Evolutionary conservation across 2,329 filamentous ascomycete genomes (phyloP).

Genomic region (Scytalidium lignicola): DNA sequence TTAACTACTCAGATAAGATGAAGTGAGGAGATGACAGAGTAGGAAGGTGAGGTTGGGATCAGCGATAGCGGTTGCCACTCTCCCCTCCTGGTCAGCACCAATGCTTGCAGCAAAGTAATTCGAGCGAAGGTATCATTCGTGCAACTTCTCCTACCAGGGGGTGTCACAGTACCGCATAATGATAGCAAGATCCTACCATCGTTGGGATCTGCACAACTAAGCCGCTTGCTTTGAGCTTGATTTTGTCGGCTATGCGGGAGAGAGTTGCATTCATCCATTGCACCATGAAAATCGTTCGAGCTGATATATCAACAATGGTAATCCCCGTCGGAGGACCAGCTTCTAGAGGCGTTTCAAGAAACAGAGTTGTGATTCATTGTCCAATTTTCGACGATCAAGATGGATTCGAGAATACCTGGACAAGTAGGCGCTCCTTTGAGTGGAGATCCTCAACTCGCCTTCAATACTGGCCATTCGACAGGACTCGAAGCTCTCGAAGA

Average conservation of each 20-base stretch:
- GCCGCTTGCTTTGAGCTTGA: neutral
- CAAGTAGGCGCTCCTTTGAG: slow-evolving; percentile 3
- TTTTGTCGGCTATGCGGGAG: neutral
- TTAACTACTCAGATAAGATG: neutral
- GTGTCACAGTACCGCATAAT: neutral
- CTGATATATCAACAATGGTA: neutral
- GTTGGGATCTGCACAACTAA: neutral
- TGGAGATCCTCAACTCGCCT: slow-evolving; percentile 6
- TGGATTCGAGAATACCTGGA: slow-evolving; percentile 10
- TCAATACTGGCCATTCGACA: slow-evolving; percentile 7
- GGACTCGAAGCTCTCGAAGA: slow-evolving; percentile 9
- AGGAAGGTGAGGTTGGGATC: neutral
- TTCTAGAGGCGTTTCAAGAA: neutral
- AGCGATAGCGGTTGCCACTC: neutral
- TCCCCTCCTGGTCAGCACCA: neutral
- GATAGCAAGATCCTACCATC: neutral
- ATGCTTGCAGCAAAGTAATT: neutral
- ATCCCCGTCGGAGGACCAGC: neutral
- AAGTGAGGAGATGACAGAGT: neutral
- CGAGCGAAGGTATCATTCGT: neutral
- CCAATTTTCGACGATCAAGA: slow-evolving; percentile 1
- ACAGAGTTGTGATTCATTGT: neutral
- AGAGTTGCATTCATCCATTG: neutral
- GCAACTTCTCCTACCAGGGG: no score
- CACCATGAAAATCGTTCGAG: neutral